Evolutionary conservation across 768 basidiomycete species (phyloP).

Genomic region (Lyophyllum decastes): DNA sequence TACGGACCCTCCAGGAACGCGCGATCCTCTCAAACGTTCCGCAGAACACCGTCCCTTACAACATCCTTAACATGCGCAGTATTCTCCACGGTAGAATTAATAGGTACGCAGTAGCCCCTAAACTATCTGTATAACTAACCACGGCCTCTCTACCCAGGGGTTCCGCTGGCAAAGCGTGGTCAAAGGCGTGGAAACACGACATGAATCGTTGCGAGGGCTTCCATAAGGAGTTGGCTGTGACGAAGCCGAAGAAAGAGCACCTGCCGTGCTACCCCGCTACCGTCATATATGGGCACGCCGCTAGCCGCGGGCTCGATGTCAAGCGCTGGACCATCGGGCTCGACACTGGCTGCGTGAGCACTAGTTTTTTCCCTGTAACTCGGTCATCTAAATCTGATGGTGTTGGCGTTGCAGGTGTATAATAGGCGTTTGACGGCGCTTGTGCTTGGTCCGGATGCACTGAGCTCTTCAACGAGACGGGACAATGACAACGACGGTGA

Average conservation of each 20-base stretch:
- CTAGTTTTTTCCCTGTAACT: neutral
- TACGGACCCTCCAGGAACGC: constrained; percentile 66
- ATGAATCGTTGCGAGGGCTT: constrained; percentile 63
- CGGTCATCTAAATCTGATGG: neutral
- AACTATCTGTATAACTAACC: neutral
- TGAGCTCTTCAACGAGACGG: constrained; percentile 7
- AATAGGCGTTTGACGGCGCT: constrained; percentile 65
- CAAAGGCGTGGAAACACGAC: constrained; percentile 69
- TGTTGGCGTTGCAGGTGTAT: constrained; percentile 44
- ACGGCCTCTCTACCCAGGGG: constrained; percentile 14
- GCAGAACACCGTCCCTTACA: constrained; percentile 81
- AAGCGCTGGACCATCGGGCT: constrained; percentile 84
- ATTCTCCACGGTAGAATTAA: constrained; percentile 46
- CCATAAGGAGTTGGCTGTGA: constrained; percentile 18
- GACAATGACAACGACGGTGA: constrained; percentile 19
- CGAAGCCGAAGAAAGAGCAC: constrained; percentile 22
- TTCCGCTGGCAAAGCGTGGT: constrained; percentile 70
- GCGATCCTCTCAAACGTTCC: constrained; percentile 67
- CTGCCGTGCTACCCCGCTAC: constrained; percentile 72
- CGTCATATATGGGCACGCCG: constrained; percentile 88
- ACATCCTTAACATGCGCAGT: constrained; percentile 70
- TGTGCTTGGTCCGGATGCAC: constrained; percentile 42
- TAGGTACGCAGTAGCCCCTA: constrained; percentile 32
- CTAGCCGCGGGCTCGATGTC: constrained; percentile 76
- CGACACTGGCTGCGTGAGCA: constrained; percentile 83